Evolutionary conservation across 768 basidiomycete genomes (phyloP).

Genomic region (Mrakia blollopis): DNA sequence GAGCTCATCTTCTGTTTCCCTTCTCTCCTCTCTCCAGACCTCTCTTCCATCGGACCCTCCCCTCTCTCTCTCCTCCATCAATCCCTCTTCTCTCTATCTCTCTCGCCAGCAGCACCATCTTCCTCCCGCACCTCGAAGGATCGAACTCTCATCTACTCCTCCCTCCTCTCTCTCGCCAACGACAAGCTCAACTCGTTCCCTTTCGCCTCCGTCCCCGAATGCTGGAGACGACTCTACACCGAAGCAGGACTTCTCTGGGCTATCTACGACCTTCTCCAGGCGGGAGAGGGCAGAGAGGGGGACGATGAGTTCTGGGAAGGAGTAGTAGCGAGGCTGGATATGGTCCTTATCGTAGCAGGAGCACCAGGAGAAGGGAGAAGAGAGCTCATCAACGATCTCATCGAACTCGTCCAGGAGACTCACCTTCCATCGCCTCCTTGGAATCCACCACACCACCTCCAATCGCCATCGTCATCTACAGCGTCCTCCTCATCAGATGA

Average conservation of each 20-base stretch:
- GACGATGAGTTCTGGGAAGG: conserved; percentile 42
- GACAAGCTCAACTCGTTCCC: conserved; percentile 51
- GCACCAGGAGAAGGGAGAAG: conserved; percentile 59
- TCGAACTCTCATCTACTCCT: conserved; percentile 1
- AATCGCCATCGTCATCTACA: no score
- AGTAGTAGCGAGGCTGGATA: conserved; percentile 61
- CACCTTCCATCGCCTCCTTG: conserved; percentile 35
- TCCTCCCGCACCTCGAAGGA: neutral
- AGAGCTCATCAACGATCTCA: conserved; percentile 60
- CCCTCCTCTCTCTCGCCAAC: conserved; percentile 53
- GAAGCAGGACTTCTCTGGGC: conserved; percentile 60
- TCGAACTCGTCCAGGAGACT: conserved; percentile 57
- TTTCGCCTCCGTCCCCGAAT: conserved; percentile 42
- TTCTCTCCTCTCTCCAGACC: neutral
- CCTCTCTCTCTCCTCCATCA: conserved; percentile 15
- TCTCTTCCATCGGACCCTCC: conserved; percentile 5
- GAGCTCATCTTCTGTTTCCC: neutral
- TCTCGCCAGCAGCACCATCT: neutral
- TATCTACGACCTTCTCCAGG: conserved; percentile 31
- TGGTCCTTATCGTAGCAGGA: conserved; percentile 77
- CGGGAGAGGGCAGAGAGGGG: neutral
- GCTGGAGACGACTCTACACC: conserved; percentile 69
- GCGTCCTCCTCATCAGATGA: neutral
- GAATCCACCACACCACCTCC: neutral
- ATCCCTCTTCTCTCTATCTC: neutral